Percentiles rank a stretch among this genome's conserved stretches.
These are phyloP conservation scores for Moricandia arvensis DNA, from an alignment of 345 rosid genomes.

Conservation along the genomic window DNA sequence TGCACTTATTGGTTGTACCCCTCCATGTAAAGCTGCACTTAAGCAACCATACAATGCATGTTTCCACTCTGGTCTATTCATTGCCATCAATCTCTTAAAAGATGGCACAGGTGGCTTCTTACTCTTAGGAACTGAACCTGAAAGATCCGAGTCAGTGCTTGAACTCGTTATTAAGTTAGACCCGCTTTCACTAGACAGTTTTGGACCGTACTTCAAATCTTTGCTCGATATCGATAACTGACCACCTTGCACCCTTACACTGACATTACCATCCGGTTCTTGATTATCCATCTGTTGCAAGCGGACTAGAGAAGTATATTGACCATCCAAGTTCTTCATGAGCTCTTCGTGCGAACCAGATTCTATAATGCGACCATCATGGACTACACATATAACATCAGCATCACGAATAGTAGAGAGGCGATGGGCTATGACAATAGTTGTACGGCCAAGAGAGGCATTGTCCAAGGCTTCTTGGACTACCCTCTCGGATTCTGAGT, in stretches of 20 bases:
- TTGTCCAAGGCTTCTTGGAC: constrained; percentile 89
- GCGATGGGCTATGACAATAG: constrained; percentile 83
- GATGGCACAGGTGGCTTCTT: constrained; percentile 42
- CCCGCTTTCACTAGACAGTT: constrained; percentile 41
- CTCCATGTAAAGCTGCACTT: constrained; percentile 53
- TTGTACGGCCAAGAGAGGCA: constrained; percentile 75
- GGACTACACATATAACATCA: constrained; percentile 67
- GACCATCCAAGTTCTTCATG: constrained; percentile 59
- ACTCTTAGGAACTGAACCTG: not conserved
- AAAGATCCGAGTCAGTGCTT: not conserved
- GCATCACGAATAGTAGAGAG: constrained; percentile 84
- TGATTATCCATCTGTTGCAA: constrained; percentile 48
- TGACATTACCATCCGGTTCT: not conserved
- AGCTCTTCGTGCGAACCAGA: constrained; percentile 78
- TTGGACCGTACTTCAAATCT: constrained; percentile 40
- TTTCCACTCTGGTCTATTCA: constrained; percentile 69
- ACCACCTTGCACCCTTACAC: constrained; percentile 31
- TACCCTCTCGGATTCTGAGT: constrained; percentile 85
- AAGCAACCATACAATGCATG: constrained; percentile 51
- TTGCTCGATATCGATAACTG: not conserved
- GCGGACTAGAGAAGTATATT: constrained; percentile 63
- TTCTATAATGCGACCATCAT: constrained; percentile 76
- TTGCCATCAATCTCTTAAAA: constrained; percentile 49
- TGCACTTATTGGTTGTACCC: constrained; percentile 48
- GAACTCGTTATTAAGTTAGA: constrained; percentile 39